Evolutionary conservation across 2,329 filamentous ascomycete genomes (phyloP).

Genomic region (Scedosporium boydii): DNA sequence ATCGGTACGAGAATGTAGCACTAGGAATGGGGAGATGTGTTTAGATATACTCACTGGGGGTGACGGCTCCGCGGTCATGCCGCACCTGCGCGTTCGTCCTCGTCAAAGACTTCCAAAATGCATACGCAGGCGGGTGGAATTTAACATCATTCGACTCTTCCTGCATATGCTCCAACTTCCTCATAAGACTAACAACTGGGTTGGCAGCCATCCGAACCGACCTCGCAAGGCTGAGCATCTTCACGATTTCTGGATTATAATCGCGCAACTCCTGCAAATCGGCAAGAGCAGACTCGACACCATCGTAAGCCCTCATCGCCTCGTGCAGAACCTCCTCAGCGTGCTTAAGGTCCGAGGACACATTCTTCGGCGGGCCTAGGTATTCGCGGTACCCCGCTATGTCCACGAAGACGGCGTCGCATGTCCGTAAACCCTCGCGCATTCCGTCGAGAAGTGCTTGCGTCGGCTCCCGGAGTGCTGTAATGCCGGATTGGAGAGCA

Average conservation of each 20-base stretch:
- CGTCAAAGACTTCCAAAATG: constrained; percentile 41
- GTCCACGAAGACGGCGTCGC: constrained; percentile 44
- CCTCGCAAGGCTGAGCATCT: constrained; percentile 45
- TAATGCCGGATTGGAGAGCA: constrained; percentile 14
- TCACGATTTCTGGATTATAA: constrained; percentile 38
- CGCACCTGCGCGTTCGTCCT: constrained; percentile 46
- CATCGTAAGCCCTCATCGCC: constrained; percentile 35
- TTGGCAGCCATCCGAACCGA: constrained; percentile 42
- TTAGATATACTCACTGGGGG: constrained; percentile 27
- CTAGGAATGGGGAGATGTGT: too few species aligned
- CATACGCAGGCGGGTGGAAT: constrained; percentile 42
- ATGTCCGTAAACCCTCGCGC: constrained; percentile 30
- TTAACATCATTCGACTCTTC: constrained; percentile 27
- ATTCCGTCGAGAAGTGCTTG: constrained; percentile 36
- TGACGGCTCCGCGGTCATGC: constrained; percentile 49
- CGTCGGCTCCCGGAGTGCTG: constrained; percentile 33
- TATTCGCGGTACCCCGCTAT: constrained; percentile 39
- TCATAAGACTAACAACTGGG: constrained; percentile 34
- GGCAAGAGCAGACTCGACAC: constrained; percentile 35
- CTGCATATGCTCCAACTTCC: constrained; percentile 38
- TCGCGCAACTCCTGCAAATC: constrained; percentile 32
- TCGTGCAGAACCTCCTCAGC: constrained; percentile 29
- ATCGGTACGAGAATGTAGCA: neutral
- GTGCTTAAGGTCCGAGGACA: constrained; percentile 31
- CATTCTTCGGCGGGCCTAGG: constrained; percentile 31